phyloP scores from a whole-genome alignment of 2,329 filamentous ascomycete genomes.

The Waltergamsia citrina region DNA sequence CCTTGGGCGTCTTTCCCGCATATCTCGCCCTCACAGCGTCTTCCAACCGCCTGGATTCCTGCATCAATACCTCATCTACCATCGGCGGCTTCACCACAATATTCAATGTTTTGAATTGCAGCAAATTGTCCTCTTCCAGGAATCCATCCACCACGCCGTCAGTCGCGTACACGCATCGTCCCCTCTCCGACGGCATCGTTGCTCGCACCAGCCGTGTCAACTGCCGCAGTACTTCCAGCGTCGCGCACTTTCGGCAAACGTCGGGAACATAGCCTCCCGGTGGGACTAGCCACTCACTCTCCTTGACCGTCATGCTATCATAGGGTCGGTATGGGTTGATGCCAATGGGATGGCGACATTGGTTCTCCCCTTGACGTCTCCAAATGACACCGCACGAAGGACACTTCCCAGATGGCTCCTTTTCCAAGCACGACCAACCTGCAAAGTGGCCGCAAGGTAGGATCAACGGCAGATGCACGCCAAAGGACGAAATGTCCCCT shows the following conservation, averaged over 20 bases:
- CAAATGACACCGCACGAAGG: conserved; percentile 2
- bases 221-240: conserved; percentile 2
- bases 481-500: too few species aligned
- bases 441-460: conserved; percentile 5
- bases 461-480: too few species aligned
- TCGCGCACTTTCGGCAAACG: conserved; percentile 3
- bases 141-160: conserved; percentile 5
- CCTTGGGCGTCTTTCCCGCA: conserved; percentile 1
- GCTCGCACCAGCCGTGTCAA: conserved; percentile 1
- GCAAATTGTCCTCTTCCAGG: not conserved
- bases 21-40: not conserved
- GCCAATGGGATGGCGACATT: not conserved
- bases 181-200: not conserved
- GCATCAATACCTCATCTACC: not conserved
- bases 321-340: conserved; percentile 1
- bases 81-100: conserved; percentile 1
- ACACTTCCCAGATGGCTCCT: not conserved
- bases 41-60: conserved; percentile 1
- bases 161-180: conserved; percentile 4
- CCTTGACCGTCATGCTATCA: conserved; percentile 1
- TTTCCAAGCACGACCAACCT: conserved; percentile 4
- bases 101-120: conserved; percentile 1
- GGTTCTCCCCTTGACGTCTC: not conserved
- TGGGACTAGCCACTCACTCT: conserved; percentile 2
- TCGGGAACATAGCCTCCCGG: conserved; percentile 1